phyloP scores from a whole-genome alignment of 768 basidiomycete genomes.

The Serendipita sp. region DNA sequence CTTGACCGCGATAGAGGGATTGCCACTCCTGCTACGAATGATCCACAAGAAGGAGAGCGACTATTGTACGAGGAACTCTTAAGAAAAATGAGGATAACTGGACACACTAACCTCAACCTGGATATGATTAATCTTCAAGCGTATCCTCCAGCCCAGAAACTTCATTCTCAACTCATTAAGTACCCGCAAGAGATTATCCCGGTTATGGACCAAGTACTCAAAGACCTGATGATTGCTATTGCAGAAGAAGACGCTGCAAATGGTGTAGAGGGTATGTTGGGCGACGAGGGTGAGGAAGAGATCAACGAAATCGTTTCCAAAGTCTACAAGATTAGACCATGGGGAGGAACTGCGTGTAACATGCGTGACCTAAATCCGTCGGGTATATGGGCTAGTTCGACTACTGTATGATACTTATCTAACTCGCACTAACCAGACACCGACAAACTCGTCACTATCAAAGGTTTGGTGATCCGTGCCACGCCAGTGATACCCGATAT shows the following conservation, averaged over 20 bases:
- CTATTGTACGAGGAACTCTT: conserved; percentile 67
- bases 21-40: conserved; percentile 31
- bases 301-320: conserved; percentile 74
- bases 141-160: conserved; percentile 69
- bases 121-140: conserved; percentile 75
- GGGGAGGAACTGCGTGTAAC: conserved; percentile 66
- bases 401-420: not conserved
- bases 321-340: conserved; percentile 88
- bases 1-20: conserved; percentile 52
- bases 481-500: conserved; percentile 98
- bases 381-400: conserved; percentile 31
- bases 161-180: conserved; percentile 69
- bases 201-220: conserved; percentile 90
- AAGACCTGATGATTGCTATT: conserved; percentile 79
- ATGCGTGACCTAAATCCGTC: conserved; percentile 93
- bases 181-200: conserved; percentile 97
- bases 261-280: conserved; percentile 60
- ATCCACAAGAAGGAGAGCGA: conserved; percentile 52
- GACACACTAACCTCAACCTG: conserved; percentile 85
- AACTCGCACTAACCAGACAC: conserved; percentile 45
- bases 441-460: conserved; percentile 91
- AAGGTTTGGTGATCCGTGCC: conserved; percentile 92
- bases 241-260: conserved; percentile 66
- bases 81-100: conserved; percentile 73
- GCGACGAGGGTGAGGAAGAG: conserved; percentile 62